These are phyloP conservation scores for Aureobasidium sp. DNA, from an alignment of 2,329 filamentous ascomycete genomes.

Conservation along the genomic window DNA sequence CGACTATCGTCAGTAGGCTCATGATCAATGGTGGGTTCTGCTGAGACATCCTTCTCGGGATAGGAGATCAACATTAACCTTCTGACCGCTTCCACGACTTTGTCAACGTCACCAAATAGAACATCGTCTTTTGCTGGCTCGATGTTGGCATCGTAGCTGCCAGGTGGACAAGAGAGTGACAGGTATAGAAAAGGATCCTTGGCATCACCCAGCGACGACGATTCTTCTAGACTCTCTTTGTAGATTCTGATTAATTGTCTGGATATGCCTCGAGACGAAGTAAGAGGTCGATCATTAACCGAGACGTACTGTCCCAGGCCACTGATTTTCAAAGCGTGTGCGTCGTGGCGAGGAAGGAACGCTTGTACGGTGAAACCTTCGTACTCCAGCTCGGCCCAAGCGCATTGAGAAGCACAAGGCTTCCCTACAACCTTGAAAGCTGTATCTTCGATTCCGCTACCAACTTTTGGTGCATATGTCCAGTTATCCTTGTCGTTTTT, in stretches of 20 bases:
- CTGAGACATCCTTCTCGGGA: slow-evolving; percentile 13
- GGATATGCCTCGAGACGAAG: slow-evolving; percentile 46
- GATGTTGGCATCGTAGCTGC: slow-evolving; percentile 65
- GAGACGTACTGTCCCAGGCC: slow-evolving; percentile 53
- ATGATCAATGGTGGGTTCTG: not conserved
- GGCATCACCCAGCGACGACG: slow-evolving; percentile 24
- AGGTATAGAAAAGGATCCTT: slow-evolving; percentile 57
- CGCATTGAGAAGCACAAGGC: slow-evolving; percentile 50
- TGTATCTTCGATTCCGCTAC: slow-evolving; percentile 49
- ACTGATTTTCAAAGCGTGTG: slow-evolving; percentile 35
- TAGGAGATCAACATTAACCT: slow-evolving; percentile 40
- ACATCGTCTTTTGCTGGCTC: slow-evolving; percentile 67
- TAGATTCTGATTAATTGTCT: slow-evolving; percentile 54
- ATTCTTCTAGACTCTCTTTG: slow-evolving; percentile 40
- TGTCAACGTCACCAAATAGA: slow-evolving; percentile 53
- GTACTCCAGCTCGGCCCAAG: slow-evolving; percentile 32
- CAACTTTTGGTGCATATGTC: slow-evolving; percentile 54
- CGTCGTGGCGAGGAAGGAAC: slow-evolving; percentile 50
- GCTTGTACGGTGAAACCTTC: slow-evolving; percentile 47
- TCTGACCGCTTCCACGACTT: slow-evolving; percentile 39
- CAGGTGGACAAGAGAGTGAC: slow-evolving; percentile 54
- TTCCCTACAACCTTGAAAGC: slow-evolving; percentile 57
- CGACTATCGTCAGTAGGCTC: slow-evolving; percentile 3
- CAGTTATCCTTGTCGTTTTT: slow-evolving; percentile 48
- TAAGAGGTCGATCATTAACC: slow-evolving; percentile 61